Conservation (phyloP, 768 basidiomycete species). For the Pleurotus citrinopileatus region DNA sequence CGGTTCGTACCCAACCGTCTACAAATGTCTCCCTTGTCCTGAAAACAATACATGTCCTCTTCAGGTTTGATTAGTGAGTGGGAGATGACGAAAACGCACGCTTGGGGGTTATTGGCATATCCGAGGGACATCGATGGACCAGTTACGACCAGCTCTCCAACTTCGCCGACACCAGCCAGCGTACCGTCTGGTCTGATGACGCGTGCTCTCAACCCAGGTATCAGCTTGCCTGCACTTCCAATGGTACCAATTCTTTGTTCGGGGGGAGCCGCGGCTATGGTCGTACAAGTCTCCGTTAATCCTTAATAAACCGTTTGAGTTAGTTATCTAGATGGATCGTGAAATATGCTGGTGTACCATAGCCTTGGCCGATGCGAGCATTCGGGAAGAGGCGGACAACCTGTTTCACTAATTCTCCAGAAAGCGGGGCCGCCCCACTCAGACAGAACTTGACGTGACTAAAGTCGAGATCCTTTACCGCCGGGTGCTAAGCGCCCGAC, state of each 20-base stretch:
- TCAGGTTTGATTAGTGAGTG: constrained; percentile 8
- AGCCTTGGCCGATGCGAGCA: constrained; percentile 63
- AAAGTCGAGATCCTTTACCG: constrained; percentile 45
- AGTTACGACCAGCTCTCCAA: constrained; percentile 40
- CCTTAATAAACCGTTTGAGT: constrained; percentile 32
- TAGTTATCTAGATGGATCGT: not conserved
- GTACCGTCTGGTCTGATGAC: constrained; percentile 43
- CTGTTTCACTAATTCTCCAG: constrained; percentile 48
- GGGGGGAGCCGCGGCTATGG: constrained; percentile 44
- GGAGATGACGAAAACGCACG: constrained; percentile 38
- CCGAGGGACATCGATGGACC: constrained; percentile 60
- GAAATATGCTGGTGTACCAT: constrained; percentile 35
- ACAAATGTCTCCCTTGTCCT: constrained; percentile 67
- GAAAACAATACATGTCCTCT: constrained; percentile 14
- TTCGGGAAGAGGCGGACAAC: constrained; percentile 51
- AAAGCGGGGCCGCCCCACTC: constrained; percentile 64
- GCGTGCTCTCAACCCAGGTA: constrained; percentile 48
- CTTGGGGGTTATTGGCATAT: constrained; percentile 56
- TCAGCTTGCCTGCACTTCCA: constrained; percentile 55
- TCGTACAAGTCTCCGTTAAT: constrained; percentile 61
- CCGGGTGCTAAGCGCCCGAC: constrained; percentile 47
- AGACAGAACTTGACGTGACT: constrained; percentile 49
- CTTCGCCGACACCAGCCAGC: constrained; percentile 34
- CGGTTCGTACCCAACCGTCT: constrained; percentile 66
- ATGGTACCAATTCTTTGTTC: constrained; percentile 42